Conservation (phyloP, 345 rosid species). For the Eucalyptus brandiana region DNA sequence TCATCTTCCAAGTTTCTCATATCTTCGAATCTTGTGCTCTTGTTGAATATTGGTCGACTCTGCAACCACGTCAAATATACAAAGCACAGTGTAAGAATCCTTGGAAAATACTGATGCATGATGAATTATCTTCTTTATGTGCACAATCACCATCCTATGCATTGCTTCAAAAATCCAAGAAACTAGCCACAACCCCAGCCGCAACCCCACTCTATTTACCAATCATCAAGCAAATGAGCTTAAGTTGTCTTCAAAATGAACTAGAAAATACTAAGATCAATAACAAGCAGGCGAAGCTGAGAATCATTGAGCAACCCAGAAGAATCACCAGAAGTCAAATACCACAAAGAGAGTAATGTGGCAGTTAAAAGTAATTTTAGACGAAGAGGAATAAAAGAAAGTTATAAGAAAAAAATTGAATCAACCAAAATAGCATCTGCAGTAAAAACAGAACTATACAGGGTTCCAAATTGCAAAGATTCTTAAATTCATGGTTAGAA, state of each 20-base stretch:
- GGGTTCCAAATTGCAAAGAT: neutral
- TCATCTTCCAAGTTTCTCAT: constrained; percentile 79
- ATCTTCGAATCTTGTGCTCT: constrained; percentile 98
- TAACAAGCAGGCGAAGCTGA: neutral
- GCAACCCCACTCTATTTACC: neutral
- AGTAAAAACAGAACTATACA: neutral
- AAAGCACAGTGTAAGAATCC: neutral
- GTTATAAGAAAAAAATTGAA: neutral
- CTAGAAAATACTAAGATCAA: neutral
- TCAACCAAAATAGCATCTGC: neutral
- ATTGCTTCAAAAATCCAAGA: neutral
- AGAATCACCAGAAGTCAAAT: neutral
- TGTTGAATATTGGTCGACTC: constrained; percentile 97
- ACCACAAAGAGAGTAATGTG: neutral
- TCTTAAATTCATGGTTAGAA: neutral
- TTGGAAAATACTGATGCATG: neutral
- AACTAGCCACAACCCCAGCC: neutral
- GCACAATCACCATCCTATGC: neutral
- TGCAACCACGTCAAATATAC: constrained; percentile 13
- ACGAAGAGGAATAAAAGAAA: neutral
- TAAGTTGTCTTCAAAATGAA: neutral
- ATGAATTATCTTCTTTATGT: neutral
- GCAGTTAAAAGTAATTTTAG: neutral
- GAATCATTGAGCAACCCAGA: neutral
- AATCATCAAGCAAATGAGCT: neutral